Evolutionary conservation across 2,329 filamentous ascomycete genomes (phyloP), one percentile per base, ranked within the genome.

Genomic region (Colletotrichum zoysiae): DNA sequence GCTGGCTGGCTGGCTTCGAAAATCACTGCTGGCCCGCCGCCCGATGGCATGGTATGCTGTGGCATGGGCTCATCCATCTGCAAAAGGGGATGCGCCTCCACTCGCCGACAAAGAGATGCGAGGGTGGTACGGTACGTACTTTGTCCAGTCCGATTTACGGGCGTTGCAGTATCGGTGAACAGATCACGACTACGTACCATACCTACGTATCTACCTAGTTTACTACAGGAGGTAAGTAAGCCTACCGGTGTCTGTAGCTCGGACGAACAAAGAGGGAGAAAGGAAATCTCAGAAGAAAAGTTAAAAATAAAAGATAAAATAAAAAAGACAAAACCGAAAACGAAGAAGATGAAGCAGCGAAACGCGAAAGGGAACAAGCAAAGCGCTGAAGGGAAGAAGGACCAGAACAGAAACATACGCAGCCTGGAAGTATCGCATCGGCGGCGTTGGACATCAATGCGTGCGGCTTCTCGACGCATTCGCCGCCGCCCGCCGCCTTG

Each of bases 381-480:
- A 50, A 40, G 11, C 38, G 38, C 38, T 40, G 11, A 40, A 40
- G 11, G n/a, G 16, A 62, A 18, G 18, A 38, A 38, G 8, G 8
- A 38, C 9, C 11, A 38, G 30, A 35, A 16, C 20, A 30, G 35
- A 9, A 30, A 51, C 23, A 30, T 8, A 30, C 33, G n/a, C 46
- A 7, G 60, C 18, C 59, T 7, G 20, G 20, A 53, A 40, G 46
- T 35, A 30, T 62, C 33, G 35, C 59, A 51, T 61, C 44, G 33
- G 50, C 59, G 48, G 50, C 59, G 48, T 40, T 40, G 33, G 33
- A 48, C 59, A 62, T 51, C 59, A 62, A 20, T 51, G 60, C 46
- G 60, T 33, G 60, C 46, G 46, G 26, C 60, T 63, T 63, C 60
- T 53, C 35, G 60, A 63, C 14, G 60, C 26, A 7, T 63, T 63